Percentiles rank a stretch among this genome's conserved stretches.
Evolutionary conservation across 768 basidiomycete genomes (phyloP).

Genomic region (Solioccasus polychromus): DNA sequence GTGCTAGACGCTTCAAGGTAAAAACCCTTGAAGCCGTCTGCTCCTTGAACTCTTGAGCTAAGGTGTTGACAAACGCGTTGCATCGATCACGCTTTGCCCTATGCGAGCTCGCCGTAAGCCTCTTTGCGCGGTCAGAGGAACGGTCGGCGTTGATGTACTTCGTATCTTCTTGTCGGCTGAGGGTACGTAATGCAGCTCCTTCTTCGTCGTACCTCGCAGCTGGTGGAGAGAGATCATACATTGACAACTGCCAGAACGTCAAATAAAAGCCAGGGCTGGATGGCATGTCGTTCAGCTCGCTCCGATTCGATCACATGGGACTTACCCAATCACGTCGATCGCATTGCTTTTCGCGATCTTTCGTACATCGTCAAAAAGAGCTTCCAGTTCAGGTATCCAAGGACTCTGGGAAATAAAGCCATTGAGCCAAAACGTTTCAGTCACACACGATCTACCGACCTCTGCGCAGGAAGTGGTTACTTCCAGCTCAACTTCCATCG

Average conservation of each 20-base stretch:
- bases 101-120: conserved; percentile 55
- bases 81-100: conserved; percentile 64
- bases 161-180: conserved; percentile 68
- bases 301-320: conserved; percentile 7
- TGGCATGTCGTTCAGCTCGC: conserved; percentile 5
- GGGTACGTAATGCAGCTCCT: conserved; percentile 51
- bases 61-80: conserved; percentile 52
- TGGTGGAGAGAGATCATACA: conserved; percentile 84
- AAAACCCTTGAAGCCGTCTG: conserved; percentile 69
- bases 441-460: conserved; percentile 10
- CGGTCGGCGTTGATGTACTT: conserved; percentile 66
- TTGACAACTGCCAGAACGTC: conserved; percentile 96
- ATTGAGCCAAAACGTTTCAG: conserved; percentile 1
- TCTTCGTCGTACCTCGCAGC: conserved; percentile 77
- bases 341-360: conserved; percentile 67
- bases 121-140: conserved; percentile 61
- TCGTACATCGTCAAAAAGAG: conserved; percentile 73
- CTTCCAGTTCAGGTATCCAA: conserved; percentile 75
- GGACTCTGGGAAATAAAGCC: conserved; percentile 45
- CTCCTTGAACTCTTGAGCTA: conserved; percentile 72
- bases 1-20: conserved; percentile 71
- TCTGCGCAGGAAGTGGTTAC: conserved; percentile 25
- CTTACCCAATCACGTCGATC: conserved; percentile 71
- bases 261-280: conserved; percentile 85
- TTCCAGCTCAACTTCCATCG: conserved; percentile 53